phyloP scores from a whole-genome alignment of 2,329 filamentous ascomycete species.

The Fusarium sp. region DNA sequence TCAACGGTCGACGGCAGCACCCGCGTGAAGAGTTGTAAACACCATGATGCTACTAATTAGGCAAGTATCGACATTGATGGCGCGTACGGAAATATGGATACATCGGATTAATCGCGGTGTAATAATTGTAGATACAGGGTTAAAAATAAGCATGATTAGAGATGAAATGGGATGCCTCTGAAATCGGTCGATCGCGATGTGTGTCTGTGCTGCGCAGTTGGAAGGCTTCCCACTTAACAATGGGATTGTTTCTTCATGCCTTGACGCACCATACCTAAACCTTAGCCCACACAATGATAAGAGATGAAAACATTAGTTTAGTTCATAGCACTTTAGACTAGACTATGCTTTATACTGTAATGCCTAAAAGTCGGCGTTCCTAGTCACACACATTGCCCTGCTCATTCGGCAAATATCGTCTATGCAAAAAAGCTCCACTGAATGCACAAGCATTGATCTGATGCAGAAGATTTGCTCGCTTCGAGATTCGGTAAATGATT shows the following conservation, averaged over 20 bases:
- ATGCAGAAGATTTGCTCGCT: slow-evolving; percentile 5
- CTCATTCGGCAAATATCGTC: not conserved
- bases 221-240: not conserved
- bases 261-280: not conserved
- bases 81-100: slow-evolving; percentile 22
- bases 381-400: not conserved
- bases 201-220: not conserved
- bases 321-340: not conserved
- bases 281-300: not conserved
- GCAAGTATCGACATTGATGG: slow-evolving; percentile 38
- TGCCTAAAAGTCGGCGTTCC: not conserved
- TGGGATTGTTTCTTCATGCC: not conserved
- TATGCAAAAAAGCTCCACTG: slow-evolving; percentile 17
- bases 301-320: not conserved
- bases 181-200: not conserved
- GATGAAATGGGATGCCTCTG: not conserved
- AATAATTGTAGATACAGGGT: slow-evolving; percentile 12
- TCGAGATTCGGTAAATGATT: slow-evolving; percentile 21
- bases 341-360: too few relatives aligned
- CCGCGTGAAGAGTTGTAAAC: slow-evolving; percentile 7
- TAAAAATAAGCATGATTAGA: slow-evolving; percentile 25
- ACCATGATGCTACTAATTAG: slow-evolving; percentile 7
- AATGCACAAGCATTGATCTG: not conserved
- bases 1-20: slow-evolving; percentile 21
- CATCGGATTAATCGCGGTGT: slow-evolving; percentile 12